Conservation (phyloP, 2,329 filamentous ascomycete genomes). For the Penicillium thymicola region DNA sequence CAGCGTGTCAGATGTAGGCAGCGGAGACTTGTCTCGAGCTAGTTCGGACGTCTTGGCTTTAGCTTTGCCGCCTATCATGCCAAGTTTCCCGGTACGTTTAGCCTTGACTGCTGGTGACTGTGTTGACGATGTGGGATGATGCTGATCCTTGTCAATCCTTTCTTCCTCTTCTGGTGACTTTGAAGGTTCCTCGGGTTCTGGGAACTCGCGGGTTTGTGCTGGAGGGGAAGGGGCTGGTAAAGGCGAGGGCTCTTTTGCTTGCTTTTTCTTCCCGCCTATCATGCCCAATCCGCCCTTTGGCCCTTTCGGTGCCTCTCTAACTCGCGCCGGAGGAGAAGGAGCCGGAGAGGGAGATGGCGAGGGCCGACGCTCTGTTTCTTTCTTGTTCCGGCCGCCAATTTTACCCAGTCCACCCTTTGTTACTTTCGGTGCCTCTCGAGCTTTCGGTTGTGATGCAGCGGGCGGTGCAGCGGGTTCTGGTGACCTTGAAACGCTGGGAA, state of each 20-base stretch:
- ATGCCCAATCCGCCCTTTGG: conserved; percentile 10
- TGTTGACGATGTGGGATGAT: conserved; percentile 8
- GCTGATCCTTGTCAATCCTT: background rate
- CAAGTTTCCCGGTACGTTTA: conserved; percentile 31
- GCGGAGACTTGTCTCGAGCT: conserved; percentile 1
- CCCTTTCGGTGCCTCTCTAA: conserved; percentile 1
- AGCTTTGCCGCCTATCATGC: conserved; percentile 35
- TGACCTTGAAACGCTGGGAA: background rate
- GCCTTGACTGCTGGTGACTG: conserved; percentile 12
- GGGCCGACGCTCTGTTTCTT: conserved; percentile 13
- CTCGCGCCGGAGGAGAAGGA: background rate
- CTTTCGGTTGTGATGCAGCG: background rate
- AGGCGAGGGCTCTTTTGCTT: conserved; percentile 14
- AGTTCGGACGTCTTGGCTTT: conserved; percentile 14
- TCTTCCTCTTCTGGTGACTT: background rate
- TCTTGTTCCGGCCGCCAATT: conserved; percentile 18
- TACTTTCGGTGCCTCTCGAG: background rate
- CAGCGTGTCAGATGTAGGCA: background rate
- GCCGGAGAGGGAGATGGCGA: background rate
- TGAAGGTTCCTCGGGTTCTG: conserved; percentile 3
- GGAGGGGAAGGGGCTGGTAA: conserved; percentile 14
- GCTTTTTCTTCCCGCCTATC: conserved; percentile 20
- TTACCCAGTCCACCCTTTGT: conserved; percentile 10
- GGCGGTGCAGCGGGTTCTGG: background rate
- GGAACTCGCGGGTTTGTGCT: background rate